Evolutionary conservation across 148 eudicot genomes (phyloP), one percentile per base, ranked within the genome.

Genomic region (Diospyros kaki): DNA sequence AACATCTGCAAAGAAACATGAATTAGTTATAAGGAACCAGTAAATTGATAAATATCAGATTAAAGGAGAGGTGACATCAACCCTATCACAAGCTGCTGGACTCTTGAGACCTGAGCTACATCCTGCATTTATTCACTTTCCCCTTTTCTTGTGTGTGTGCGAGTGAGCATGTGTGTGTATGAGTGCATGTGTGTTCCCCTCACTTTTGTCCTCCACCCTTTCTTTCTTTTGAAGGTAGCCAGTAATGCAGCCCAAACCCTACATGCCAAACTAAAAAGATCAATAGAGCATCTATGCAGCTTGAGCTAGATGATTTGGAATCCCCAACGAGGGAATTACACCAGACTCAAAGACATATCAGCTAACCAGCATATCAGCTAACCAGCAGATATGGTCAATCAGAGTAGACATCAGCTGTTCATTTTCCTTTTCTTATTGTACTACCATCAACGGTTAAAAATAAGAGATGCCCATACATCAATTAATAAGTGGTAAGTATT

Each of bases 1-100:
- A 62, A 45, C 66, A 72, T 71, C 84, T 81, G 77, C 17, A 76
- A 68, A n/a, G 6, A 68, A 73, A 44, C 48, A 55, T 38, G 52
- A 18, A 43, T 72, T 56, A 48, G 76, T 55, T 43, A 64, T 18
- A 48, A 58, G 65, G 10, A 18, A 40, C 4, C 7, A 12, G 17
- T 7, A 73, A 40, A 44, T 38, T 18, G 2, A 38, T 6, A 64
- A 40, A 15, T 18, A 15, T 63, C 52, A 28, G 9, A 2, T 39
- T 55, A 40, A 63, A 53, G 58, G 11, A 7, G 64, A 64, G 41
- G 58, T 51, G 58, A 8, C 2, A 69, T 53, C 72, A 8, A 69
- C 45, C 58, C 58, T 28, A 48, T 2, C 13, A 68, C 42, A 68
- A 3, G 28, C 28, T 28, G 28, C 28, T 28, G 28, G 28, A 28